Conservation (phyloP, 2,329 filamentous ascomycete species). For the Monilinia vaccinii-corymbosi region DNA sequence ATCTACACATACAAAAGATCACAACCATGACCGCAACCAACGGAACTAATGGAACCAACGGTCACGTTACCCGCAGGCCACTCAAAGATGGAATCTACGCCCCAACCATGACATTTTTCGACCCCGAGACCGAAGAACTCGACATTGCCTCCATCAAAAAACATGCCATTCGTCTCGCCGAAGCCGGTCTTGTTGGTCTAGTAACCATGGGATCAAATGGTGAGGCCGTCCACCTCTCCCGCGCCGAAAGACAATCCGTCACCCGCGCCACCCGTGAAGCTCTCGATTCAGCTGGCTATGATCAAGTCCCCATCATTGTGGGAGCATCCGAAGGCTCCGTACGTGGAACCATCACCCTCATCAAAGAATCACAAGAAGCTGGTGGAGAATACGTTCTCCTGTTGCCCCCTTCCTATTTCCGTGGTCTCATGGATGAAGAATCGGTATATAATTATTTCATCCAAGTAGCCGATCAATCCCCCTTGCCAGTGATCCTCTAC, state of each 20-base stretch:
- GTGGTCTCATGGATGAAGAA: conserved; percentile 61
- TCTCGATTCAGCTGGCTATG: conserved; percentile 71
- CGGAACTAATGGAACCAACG: conserved; percentile 2
- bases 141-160: conserved; percentile 72
- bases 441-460: conserved; percentile 60
- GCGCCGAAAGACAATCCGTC: conserved; percentile 65
- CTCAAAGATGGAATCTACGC: conserved; percentile 79
- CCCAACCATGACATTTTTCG: conserved; percentile 86
- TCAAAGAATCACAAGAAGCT: conserved; percentile 53
- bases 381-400: conserved; percentile 75
- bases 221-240: conserved; percentile 76
- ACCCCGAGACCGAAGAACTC: conserved; percentile 73
- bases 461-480: conserved; percentile 61
- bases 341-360: conserved; percentile 67
- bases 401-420: conserved; percentile 78
- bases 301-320: conserved; percentile 68
- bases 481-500: conserved; percentile 75
- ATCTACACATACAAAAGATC: not conserved
- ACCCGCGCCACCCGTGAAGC: conserved; percentile 73
- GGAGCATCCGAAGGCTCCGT: conserved; percentile 77
- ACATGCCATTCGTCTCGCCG: conserved; percentile 69
- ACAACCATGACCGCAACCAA: conserved; percentile 13
- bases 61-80: conserved; percentile 36
- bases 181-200: conserved; percentile 70
- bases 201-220: conserved; percentile 88